Conservation (phyloP, 108 stramenopile species). For the Stephanodiscus triporus region DNA sequence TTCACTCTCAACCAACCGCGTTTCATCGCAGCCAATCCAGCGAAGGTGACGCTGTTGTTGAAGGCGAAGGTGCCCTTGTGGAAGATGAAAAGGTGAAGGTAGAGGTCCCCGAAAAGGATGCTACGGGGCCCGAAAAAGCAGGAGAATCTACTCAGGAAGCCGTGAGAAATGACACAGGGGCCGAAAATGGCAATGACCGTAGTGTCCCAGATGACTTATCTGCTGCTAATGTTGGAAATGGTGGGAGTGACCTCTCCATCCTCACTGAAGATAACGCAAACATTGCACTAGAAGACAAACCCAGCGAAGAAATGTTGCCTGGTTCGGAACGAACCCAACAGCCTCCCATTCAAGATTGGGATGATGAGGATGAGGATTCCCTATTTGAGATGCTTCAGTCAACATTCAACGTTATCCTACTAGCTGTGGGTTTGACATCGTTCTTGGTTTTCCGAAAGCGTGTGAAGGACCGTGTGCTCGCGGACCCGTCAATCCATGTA, state of each 20-base stretch:
- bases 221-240: not conserved
- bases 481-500: slow-evolving; percentile 15
- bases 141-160: not conserved
- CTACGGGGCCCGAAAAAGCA: not conserved
- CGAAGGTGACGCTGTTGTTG: slow-evolving; percentile 4
- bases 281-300: not conserved
- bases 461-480: slow-evolving; percentile 28
- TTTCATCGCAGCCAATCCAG: slow-evolving; percentile 40
- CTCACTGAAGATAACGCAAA: slow-evolving; percentile 3
- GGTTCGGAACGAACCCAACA: not conserved
- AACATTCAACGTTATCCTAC: slow-evolving; percentile 30
- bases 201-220: not conserved
- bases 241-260: not conserved
- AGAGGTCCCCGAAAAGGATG: not conserved
- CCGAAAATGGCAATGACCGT: not conserved
- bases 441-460: slow-evolving; percentile 39
- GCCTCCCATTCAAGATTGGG: slow-evolving; percentile 7
- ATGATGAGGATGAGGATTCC: slow-evolving; percentile 32
- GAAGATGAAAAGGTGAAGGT: not conserved
- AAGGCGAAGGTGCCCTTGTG: not conserved
- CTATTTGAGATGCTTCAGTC: slow-evolving; percentile 40
- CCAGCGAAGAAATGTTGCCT: not conserved
- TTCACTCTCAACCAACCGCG: slow-evolving; percentile 1
- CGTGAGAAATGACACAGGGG: not conserved
- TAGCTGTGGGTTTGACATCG: slow-evolving; percentile 33